Evolutionary conservation across 2,329 filamentous ascomycete genomes (phyloP), one percentile per base, ranked within the genome.

Genomic region (Sporothrix pseudoabietina): DNA sequence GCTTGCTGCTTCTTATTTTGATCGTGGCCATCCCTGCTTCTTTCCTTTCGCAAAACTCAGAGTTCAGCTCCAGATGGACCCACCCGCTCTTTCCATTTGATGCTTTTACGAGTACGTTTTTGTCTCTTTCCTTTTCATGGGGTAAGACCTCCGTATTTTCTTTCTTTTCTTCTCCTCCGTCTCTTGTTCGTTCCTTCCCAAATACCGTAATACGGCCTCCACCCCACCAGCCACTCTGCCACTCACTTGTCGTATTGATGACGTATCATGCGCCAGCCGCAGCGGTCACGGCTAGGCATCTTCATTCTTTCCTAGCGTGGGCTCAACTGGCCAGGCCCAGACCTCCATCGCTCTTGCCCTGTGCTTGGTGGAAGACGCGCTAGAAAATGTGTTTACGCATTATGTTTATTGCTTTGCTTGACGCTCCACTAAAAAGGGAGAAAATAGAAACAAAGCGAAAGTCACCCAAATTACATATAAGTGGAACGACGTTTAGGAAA

Each of bases 231-330:
- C 65, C 44, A 68, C 65, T 49, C 22, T 19, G 32, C 65, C 35
- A 35, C 35, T 35, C 35, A 35, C 35, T 35, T 68, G 65, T 44
- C 65, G 44, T 52, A 49, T n/a, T 68, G 65, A 52, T 68, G 65
- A 68, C 65, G 65, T 68, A 68, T 52, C 41, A 22, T 52, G 26
- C 65, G 41, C 41, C 65, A 52, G 63, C 41, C 63, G 44, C 44
- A 49, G 44, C 14, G 44, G 14, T 19, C 26, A 5, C 30, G 26
- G 10, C 39, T 39, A 66, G 61, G 61, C 61, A 66, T 30, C 61
- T 39, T 47, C 61, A 9, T 52, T 52, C 41, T 26, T 68, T 68
- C 44, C 26, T 16, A 32, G 44, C 16, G 14, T 49, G 44, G 44
- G 7, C 7, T 44, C 30, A 52, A 22, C 7, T 12, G n/a, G 3